phyloP scores from a whole-genome alignment of 768 basidiomycete genomes.

The Leccinum disarticulatum region DNA sequence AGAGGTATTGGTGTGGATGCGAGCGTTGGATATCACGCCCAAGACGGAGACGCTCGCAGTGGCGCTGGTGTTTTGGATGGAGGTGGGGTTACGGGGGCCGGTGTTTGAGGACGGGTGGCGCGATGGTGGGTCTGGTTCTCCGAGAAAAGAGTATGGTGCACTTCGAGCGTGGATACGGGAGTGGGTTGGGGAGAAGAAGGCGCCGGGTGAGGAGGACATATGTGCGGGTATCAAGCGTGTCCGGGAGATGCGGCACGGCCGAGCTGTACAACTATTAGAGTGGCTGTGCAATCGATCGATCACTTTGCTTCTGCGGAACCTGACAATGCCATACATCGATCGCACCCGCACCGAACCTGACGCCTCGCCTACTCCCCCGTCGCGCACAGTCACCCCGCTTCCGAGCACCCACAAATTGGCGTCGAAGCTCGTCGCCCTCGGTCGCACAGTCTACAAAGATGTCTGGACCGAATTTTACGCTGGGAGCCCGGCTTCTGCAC shows the following conservation, averaged over 20 bases:
- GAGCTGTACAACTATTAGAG: background rate
- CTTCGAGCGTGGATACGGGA: constrained; percentile 49
- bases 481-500: constrained; percentile 40
- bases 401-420: background rate
- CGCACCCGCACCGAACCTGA: constrained; percentile 26
- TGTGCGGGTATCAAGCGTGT: constrained; percentile 26
- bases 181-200: constrained; percentile 52
- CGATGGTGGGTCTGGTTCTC: background rate
- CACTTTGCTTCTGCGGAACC: constrained; percentile 12
- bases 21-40: constrained; percentile 45
- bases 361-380: constrained; percentile 8
- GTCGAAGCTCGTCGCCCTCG: constrained; percentile 26
- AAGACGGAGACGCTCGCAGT: constrained; percentile 53
- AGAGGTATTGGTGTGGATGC: constrained; percentile 73
- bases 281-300: background rate
- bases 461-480: constrained; percentile 49
- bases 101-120: constrained; percentile 48
- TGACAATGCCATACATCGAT: constrained; percentile 17
- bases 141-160: constrained; percentile 23
- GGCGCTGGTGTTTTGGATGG: constrained; percentile 69
- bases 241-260: constrained; percentile 29
- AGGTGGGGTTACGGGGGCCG: constrained; percentile 63
- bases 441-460: constrained; percentile 32
- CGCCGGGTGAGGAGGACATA: constrained; percentile 45
- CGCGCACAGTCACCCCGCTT: background rate